These are phyloP conservation scores for Pseudocercospora eumusae DNA, from an alignment of 2,329 filamentous ascomycete species.

Conservation along the genomic window DNA sequence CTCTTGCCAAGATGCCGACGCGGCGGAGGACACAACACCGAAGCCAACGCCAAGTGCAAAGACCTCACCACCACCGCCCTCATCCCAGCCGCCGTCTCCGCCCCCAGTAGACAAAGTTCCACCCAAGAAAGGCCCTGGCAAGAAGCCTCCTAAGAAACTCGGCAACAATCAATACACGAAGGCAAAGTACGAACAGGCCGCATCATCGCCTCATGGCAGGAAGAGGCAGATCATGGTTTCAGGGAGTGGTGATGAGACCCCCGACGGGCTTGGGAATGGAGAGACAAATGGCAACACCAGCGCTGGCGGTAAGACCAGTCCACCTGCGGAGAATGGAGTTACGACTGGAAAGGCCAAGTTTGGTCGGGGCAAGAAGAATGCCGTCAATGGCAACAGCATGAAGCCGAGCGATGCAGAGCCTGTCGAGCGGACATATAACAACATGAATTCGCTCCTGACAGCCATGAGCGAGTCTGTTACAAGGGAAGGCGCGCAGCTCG, in stretches of 20 bases:
- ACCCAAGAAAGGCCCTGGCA: conserved; percentile 65
- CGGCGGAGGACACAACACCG: conserved; percentile 67
- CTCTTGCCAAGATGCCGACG: conserved; percentile 43
- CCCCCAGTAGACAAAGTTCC: conserved; percentile 48
- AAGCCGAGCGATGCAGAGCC: conserved; percentile 23
- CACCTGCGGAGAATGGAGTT: conserved; percentile 51
- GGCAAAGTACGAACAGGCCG: conserved; percentile 49
- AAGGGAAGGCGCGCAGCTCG: conserved; percentile 14
- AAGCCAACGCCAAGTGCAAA: conserved; percentile 45
- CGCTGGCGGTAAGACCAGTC: conserved; percentile 24
- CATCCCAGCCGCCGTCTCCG: conserved; percentile 44
- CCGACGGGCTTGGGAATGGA: conserved; percentile 46
- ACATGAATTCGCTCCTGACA: conserved; percentile 30
- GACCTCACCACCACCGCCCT: conserved; percentile 44
- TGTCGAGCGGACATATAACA: conserved; percentile 29
- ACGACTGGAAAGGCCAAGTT: conserved; percentile 39
- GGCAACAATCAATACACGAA: conserved; percentile 83
- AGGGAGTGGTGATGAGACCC: conserved; percentile 39
- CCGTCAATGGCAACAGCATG: conserved; percentile 33
- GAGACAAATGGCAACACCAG: conserved; percentile 26
- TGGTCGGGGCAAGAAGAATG: conserved; percentile 33
- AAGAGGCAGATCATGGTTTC: conserved; percentile 30
- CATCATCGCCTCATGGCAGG: conserved; percentile 50
- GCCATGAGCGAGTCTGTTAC: conserved; percentile 25
- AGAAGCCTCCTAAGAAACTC: conserved; percentile 55